Percentiles rank a stretch among this genome's conserved stretches.
Conservation (phyloP, 768 basidiomycete species). For the Tephrocybe sp. region DNA sequence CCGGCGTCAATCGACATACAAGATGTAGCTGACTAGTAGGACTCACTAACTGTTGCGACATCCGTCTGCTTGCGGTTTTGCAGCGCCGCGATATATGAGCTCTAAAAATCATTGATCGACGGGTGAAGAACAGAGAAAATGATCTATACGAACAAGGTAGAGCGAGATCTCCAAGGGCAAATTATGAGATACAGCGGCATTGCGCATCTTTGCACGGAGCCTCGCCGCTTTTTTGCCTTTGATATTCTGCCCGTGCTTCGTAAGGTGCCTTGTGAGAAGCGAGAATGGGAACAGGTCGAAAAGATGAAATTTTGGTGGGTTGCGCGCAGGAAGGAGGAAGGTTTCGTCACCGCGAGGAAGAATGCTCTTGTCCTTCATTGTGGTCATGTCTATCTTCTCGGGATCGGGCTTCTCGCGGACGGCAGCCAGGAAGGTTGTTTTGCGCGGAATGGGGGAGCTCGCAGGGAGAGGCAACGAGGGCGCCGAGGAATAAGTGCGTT, state of each 20-base stretch:
- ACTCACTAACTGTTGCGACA: slow-evolving; percentile 61
- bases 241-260: slow-evolving; percentile 46
- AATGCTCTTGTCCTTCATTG: too few relatives aligned
- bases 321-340: too few relatives aligned
- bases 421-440: too few relatives aligned
- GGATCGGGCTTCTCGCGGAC: too few relatives aligned
- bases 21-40: not conserved
- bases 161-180: slow-evolving; percentile 69
- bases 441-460: too few relatives aligned
- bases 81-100: slow-evolving; percentile 64
- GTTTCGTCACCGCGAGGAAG: too few relatives aligned
- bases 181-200: slow-evolving; percentile 54
- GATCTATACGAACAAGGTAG: slow-evolving; percentile 50
- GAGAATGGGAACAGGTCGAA: too few relatives aligned
- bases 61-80: slow-evolving; percentile 58
- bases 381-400: too few relatives aligned
- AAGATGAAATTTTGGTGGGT: too few relatives aligned
- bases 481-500: too few relatives aligned
- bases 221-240: slow-evolving; percentile 63
- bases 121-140: not conserved
- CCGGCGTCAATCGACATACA: not conserved
- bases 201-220: slow-evolving; percentile 49
- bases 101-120: slow-evolving; percentile 36
- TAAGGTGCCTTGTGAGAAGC: slow-evolving; percentile 43
- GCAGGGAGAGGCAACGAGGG: too few relatives aligned